Percentiles rank a stretch among this genome's conserved stretches.
Conservation (phyloP, 208 protist species). For the Leishmania guyanensis region DNA sequence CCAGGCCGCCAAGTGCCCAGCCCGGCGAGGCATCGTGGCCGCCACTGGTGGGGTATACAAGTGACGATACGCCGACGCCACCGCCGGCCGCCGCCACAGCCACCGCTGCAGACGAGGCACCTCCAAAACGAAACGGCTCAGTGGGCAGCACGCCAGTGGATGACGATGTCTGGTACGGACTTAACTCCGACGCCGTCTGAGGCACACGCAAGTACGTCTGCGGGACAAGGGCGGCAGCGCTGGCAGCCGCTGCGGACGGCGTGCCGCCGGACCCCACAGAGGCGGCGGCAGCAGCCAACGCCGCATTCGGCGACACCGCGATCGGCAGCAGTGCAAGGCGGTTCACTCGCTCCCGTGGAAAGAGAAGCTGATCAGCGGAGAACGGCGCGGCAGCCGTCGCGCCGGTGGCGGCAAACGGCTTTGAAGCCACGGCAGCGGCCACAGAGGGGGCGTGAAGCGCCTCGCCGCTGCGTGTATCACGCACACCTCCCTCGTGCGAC, state of each 20-base stretch:
- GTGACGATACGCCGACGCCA: background rate
- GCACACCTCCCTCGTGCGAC: background rate
- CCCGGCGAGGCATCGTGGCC: background rate
- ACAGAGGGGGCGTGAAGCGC: background rate
- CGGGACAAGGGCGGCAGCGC: background rate
- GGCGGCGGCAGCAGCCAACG: background rate
- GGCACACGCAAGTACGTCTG: background rate
- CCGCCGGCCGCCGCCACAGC: background rate
- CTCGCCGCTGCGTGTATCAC: background rate
- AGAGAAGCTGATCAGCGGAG: conserved; percentile 15
- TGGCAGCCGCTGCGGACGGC: background rate
- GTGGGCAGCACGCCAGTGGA: background rate
- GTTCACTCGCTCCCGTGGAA: conserved; percentile 14
- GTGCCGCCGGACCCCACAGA: background rate
- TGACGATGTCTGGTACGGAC: background rate
- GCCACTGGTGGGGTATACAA: background rate
- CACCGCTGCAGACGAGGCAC: background rate
- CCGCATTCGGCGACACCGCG: conserved; percentile 4
- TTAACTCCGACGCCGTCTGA: background rate
- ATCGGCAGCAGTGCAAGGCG: conserved; percentile 16
- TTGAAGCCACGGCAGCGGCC: conserved; percentile 3
- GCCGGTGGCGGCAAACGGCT: background rate
- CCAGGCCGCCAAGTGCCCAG: background rate
- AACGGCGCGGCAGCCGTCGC: background rate
- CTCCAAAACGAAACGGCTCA: background rate